Evolutionary conservation across 2,329 filamentous ascomycete genomes (phyloP).

Genomic region (Fulvia fulva): DNA sequence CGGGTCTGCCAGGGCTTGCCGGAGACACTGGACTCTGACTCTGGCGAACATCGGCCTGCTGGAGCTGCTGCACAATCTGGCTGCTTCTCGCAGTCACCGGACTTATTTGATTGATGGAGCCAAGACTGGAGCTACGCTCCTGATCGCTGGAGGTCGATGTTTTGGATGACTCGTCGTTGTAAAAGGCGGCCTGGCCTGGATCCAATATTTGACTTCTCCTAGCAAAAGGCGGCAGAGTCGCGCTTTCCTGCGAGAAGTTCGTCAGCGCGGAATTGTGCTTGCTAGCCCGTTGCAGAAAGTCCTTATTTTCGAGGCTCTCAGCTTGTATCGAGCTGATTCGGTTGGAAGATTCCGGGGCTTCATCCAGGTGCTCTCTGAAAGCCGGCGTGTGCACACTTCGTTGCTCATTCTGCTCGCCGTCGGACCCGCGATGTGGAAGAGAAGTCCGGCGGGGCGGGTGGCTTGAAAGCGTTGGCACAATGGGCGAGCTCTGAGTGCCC

Average conservation of each 20-base stretch:
- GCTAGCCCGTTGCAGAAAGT: slow-evolving; percentile 45
- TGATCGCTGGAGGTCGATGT: slow-evolving; percentile 23
- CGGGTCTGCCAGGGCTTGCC: slow-evolving; percentile 8
- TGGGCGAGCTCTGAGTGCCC: slow-evolving; percentile 4
- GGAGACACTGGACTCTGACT: slow-evolving; percentile 22
- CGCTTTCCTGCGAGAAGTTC: slow-evolving; percentile 28
- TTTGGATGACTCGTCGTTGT: slow-evolving; percentile 25
- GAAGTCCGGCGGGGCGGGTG: slow-evolving; percentile 20
- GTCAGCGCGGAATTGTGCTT: slow-evolving; percentile 27
- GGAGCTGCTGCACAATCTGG: not conserved
- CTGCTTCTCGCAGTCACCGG: slow-evolving; percentile 22
- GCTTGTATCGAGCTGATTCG: slow-evolving; percentile 43
- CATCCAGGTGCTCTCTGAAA: slow-evolving; percentile 60
- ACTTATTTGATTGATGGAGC: slow-evolving; percentile 22
- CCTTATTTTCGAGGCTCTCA: slow-evolving; percentile 46
- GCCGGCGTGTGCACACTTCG: slow-evolving; percentile 52
- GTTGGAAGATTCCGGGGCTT: slow-evolving; percentile 42
- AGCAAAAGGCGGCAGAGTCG: slow-evolving; percentile 33
- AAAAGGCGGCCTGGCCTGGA: slow-evolving; percentile 25
- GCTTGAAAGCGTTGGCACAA: slow-evolving; percentile 5
- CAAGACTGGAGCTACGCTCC: slow-evolving; percentile 17
- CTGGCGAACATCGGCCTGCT: slow-evolving; percentile 4
- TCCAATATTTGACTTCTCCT: slow-evolving; percentile 33
- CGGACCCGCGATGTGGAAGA: slow-evolving; percentile 13
- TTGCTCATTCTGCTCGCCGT: slow-evolving; percentile 7